A percentile compares a stretch with the other conserved stretches of the same genome.
Evolutionary conservation across 2,329 filamentous ascomycete species (phyloP).

Genomic region (Polychaeton citri): DNA sequence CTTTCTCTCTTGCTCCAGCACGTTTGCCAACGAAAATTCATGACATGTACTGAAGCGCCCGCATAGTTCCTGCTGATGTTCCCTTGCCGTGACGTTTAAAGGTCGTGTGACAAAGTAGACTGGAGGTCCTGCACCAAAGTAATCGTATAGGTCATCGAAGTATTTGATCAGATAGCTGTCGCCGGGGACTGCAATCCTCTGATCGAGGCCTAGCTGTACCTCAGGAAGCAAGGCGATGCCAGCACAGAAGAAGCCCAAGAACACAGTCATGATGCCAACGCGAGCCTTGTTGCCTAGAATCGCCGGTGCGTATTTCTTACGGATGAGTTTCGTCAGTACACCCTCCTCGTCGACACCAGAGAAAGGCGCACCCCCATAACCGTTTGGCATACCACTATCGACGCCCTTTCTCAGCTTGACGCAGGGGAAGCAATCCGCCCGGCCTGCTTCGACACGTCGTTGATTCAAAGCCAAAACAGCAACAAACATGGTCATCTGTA

Average conservation of each 20-base stretch:
- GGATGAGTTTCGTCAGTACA: slow-evolving; percentile 71
- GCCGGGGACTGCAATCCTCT: slow-evolving; percentile 84
- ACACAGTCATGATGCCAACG: slow-evolving; percentile 60
- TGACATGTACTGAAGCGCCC: slow-evolving; percentile 85
- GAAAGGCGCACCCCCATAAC: slow-evolving; percentile 49
- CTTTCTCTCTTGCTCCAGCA: slow-evolving; percentile 89
- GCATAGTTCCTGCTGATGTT: slow-evolving; percentile 74
- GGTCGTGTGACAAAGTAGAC: slow-evolving; percentile 89
- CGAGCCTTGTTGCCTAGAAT: slow-evolving; percentile 74
- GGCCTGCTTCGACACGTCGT: slow-evolving; percentile 70
- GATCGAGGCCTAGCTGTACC: slow-evolving; percentile 78
- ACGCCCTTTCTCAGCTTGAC: slow-evolving; percentile 64
- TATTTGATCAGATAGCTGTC: slow-evolving; percentile 92
- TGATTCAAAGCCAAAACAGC: slow-evolving; percentile 88
- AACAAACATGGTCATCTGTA: slow-evolving; percentile 95
- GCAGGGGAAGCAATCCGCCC: slow-evolving; percentile 87
- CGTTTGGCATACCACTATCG: slow-evolving; percentile 50
- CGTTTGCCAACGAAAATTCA: slow-evolving; percentile 68
- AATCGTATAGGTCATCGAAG: slow-evolving; percentile 90
- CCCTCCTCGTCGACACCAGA: slow-evolving; percentile 69
- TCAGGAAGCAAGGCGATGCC: slow-evolving; percentile 73
- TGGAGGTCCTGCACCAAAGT: slow-evolving; percentile 80
- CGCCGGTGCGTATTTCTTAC: slow-evolving; percentile 72
- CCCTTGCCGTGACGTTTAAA: slow-evolving; percentile 62
- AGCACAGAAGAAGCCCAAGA: slow-evolving; percentile 76